Percentiles rank a stretch among this genome's conserved stretches.
Evolutionary conservation across 2,329 filamentous ascomycete species (phyloP).

Genomic region (Penicillium digitatum): DNA sequence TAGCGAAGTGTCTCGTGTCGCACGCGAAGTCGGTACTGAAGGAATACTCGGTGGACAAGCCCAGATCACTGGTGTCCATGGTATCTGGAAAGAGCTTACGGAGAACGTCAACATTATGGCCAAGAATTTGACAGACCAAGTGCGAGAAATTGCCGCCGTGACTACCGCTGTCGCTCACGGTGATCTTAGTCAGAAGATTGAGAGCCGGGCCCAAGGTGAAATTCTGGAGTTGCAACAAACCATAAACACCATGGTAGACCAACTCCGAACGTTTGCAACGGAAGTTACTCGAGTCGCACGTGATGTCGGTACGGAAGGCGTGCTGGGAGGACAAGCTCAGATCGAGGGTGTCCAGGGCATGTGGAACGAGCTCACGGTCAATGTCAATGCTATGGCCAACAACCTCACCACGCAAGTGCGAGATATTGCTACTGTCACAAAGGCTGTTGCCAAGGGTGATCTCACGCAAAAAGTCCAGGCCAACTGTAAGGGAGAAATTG

Average conservation of each 20-base stretch:
- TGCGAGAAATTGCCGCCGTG: slow-evolving; percentile 79
- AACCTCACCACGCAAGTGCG: slow-evolving; percentile 85
- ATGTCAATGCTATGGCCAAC: slow-evolving; percentile 84
- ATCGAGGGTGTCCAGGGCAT: slow-evolving; percentile 81
- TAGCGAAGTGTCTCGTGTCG: slow-evolving; percentile 90
- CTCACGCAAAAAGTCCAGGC: slow-evolving; percentile 95
- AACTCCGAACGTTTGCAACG: slow-evolving; percentile 75
- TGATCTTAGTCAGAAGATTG: slow-evolving; percentile 79
- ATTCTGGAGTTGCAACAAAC: slow-evolving; percentile 80
- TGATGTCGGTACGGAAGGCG: slow-evolving; percentile 80
- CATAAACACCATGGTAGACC: slow-evolving; percentile 87
- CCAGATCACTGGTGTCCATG: slow-evolving; percentile 87
- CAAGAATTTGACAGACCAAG: slow-evolving; percentile 76
- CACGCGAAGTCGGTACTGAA: slow-evolving; percentile 93
- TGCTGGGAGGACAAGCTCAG: slow-evolving; percentile 75
- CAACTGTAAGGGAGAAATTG: slow-evolving; percentile 85
- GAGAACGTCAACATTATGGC: slow-evolving; percentile 86
- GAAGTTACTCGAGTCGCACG: slow-evolving; percentile 79
- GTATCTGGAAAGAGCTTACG: slow-evolving; percentile 96
- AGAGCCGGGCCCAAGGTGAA: slow-evolving; percentile 74
- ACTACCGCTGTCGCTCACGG: slow-evolving; percentile 79
- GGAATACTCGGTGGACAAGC: slow-evolving; percentile 91
- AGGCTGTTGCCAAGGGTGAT: slow-evolving; percentile 73
- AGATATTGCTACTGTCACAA: slow-evolving; percentile 81
- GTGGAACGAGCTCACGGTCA: slow-evolving; percentile 83